Evolutionary conservation across 805 yeast genomes (phyloP), one percentile per base, ranked within the genome.

Genomic region (Metschnikowia gruessii): DNA sequence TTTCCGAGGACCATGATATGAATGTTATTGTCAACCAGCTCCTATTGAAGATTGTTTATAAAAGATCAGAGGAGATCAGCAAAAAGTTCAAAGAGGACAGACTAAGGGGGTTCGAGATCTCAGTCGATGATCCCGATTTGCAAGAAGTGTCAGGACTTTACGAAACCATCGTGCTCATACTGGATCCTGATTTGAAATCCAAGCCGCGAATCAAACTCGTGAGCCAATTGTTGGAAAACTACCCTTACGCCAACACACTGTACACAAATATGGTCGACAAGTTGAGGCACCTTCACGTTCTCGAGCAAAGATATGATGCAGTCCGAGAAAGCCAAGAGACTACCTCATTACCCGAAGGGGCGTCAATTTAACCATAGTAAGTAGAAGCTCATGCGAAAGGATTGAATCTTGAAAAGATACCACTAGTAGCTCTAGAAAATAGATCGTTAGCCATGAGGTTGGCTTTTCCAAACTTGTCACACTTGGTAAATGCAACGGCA

Each of bases 391-490:
- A 53, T 7, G 50, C 52, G 43, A 70, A 67, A 7, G 76, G 76
- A 48, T 76, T 80, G 24, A 82, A 56, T 52, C 81, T 76, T 16
- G 70, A 61, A 24, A 81, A 61, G 13, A 78, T 37, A 9, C 67
- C 64, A 30, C 76, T 72, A 0, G 82, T 67, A 21, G 83, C 76
- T 33, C 73, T 69, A 4, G 83, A 77, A 54, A 84, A 70, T 9
- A 85, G 60, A 54, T 74, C 77, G 21, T 73, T 68, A 4, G 91
- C 88, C 43, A 85, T 61, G 44, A 70, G 75, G 61, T 85, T 85
- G 22, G 95, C 96, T 61, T 82, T 85, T 41, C 95, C 88, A 67
- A 91, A 92, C 68, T 87, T 88, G 63, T 91, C 97, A 66, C 97
- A 89, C 57, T 87, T 79, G 21, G 95, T 87, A 66, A 87, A 92